Conservation (phyloP, 179 eudicot genomes). For the Corrigiola litoralis region DNA sequence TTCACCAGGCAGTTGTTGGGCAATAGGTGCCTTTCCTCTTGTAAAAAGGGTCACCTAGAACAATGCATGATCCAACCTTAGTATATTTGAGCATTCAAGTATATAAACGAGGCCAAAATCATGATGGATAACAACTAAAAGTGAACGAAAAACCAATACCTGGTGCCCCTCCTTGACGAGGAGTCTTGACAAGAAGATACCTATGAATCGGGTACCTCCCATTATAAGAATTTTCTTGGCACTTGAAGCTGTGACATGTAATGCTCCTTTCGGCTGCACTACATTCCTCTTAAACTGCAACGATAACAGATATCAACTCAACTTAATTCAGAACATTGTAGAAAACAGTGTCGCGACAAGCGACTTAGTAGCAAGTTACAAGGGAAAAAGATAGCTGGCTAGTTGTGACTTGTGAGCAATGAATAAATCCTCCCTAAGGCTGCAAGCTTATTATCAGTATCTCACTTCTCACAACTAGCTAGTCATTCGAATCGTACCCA, state of each 20-base stretch:
- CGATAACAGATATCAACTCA: background rate
- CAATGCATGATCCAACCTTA: background rate
- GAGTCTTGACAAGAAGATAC: constrained; percentile 76
- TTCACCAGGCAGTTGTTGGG: constrained; percentile 88
- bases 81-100: background rate
- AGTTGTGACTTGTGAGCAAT: too few relatives aligned
- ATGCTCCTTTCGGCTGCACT: constrained; percentile 57
- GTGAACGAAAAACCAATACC: constrained; percentile 34
- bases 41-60: constrained; percentile 83
- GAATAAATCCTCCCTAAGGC: too few relatives aligned
- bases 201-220: constrained; percentile 99
- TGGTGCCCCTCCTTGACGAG: constrained; percentile 92
- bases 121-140: background rate
- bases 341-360: too few relatives aligned
- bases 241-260: constrained; percentile 65
- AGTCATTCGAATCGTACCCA: too few relatives aligned
- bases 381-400: too few relatives aligned
- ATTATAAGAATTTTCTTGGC: constrained; percentile 83
- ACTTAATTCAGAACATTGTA: background rate
- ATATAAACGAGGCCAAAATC: background rate
- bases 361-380: too few relatives aligned
- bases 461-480: too few relatives aligned
- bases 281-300: constrained; percentile 53
- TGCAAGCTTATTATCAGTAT: too few relatives aligned
- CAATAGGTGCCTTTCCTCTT: constrained; percentile 88